Evolutionary conservation across 164 flowering plant genomes (phyloP).

Genomic region (Piper betle): DNA sequence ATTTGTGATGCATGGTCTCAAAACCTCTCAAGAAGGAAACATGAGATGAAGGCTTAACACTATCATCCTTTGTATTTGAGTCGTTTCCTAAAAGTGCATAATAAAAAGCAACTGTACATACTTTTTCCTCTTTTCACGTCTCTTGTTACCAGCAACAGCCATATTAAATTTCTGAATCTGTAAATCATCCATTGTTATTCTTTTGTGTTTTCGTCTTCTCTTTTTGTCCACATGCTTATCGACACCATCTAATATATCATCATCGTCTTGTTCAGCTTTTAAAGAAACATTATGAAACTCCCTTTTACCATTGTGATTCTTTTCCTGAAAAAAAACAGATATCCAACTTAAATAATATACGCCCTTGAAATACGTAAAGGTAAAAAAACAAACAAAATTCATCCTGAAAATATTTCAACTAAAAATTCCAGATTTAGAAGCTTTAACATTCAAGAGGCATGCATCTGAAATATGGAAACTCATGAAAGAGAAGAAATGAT

Average conservation of each 20-base stretch:
- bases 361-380: not conserved
- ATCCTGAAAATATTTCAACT: not conserved
- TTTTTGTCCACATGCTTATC: conserved; percentile 17
- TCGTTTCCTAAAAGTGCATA: too few species aligned
- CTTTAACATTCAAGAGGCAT: too few species aligned
- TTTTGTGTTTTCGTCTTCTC: conserved; percentile 50
- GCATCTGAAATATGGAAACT: too few species aligned
- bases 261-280: conserved; percentile 5
- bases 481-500: too few species aligned
- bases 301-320: not conserved
- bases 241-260: conserved; percentile 8
- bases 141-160: conserved; percentile 24
- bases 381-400: too few species aligned
- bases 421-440: too few species aligned
- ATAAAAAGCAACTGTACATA: conserved; percentile 11
- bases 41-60: too few species aligned
- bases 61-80: too few species aligned
- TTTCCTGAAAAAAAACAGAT: not conserved
- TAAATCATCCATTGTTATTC: conserved; percentile 43
- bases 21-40: too few species aligned
- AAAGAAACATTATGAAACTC: conserved; percentile 7
- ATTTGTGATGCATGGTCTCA: too few species aligned
- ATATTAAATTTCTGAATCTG: conserved; percentile 33
- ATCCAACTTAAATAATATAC: not conserved
- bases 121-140: conserved; percentile 65